Evolutionary conservation across 2,329 filamentous ascomycete species (phyloP).

Genomic region (Didymella glomerata): DNA sequence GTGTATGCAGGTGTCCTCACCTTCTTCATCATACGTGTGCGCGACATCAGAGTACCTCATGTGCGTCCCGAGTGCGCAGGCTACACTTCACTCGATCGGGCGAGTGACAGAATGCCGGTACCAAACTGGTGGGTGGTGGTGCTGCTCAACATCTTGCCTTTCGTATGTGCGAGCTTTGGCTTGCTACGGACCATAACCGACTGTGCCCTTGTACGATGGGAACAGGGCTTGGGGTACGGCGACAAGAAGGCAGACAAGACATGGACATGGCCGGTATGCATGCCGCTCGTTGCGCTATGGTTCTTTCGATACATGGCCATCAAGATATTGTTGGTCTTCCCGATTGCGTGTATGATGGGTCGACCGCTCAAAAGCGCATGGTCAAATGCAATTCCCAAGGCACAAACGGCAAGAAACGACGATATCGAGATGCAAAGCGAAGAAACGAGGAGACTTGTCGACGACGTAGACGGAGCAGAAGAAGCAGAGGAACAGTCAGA

Average conservation of each 20-base stretch:
- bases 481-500: slow-evolving; percentile 10
- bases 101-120: not conserved
- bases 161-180: slow-evolving; percentile 21
- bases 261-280: slow-evolving; percentile 20
- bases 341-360: slow-evolving; percentile 24
- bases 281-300: slow-evolving; percentile 14
- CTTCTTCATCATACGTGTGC: slow-evolving; percentile 26
- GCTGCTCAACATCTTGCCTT: slow-evolving; percentile 27
- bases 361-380: slow-evolving; percentile 1
- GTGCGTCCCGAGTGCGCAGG: not conserved
- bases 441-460: slow-evolving; percentile 23
- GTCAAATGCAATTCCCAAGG: not conserved
- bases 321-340: slow-evolving; percentile 2
- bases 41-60: slow-evolving; percentile 5
- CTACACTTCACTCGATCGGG: not conserved
- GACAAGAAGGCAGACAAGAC: not conserved
- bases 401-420: not conserved
- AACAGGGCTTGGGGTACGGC: slow-evolving; percentile 13
- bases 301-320: slow-evolving; percentile 9
- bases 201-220: slow-evolving; percentile 25
- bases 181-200: slow-evolving; percentile 25
- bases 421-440: slow-evolving; percentile 28
- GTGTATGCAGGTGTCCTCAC: slow-evolving; percentile 15
- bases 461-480: slow-evolving; percentile 15
- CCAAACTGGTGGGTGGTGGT: slow-evolving; percentile 23